Percentiles rank a stretch among this genome's conserved stretches.
These are phyloP conservation scores for Triticum dicoccoides DNA, from an alignment of 176 grass and related monocot species.

Conservation along the genomic window DNA sequence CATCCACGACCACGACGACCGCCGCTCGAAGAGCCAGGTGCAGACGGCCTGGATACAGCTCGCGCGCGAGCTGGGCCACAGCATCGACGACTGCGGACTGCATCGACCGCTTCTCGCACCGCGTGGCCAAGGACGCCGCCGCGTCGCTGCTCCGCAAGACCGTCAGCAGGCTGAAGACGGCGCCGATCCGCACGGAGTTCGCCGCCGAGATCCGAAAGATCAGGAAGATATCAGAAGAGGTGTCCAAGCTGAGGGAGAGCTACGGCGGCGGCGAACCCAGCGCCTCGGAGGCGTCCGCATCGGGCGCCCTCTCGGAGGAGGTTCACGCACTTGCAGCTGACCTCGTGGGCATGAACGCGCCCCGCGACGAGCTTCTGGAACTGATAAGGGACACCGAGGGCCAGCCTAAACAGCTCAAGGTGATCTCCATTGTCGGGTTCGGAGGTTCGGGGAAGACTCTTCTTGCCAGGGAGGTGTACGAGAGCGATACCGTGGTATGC, in stretches of 20 bases:
- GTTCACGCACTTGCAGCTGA: background rate
- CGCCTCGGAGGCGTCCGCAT: background rate
- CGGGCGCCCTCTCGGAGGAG: no score
- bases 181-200: background rate
- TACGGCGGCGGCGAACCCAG: background rate
- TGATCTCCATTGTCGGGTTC: no score
- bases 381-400: background rate
- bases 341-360: background rate
- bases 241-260: background rate
- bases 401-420: no score
- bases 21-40: no score
- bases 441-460: no score
- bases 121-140: no score
- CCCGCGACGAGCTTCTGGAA: background rate
- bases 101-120: slow-evolving; percentile 7
- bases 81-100: slow-evolving; percentile 2
- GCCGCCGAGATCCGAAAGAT: background rate
- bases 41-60: background rate
- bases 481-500: no score
- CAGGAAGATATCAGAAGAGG: background rate
- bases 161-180: background rate
- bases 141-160: no score
- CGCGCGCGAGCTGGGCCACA: background rate
- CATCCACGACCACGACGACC: no score
- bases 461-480: no score